Evolutionary conservation across 177 flowering plant species (phyloP).

Genomic region (Vitis hybrid): DNA sequence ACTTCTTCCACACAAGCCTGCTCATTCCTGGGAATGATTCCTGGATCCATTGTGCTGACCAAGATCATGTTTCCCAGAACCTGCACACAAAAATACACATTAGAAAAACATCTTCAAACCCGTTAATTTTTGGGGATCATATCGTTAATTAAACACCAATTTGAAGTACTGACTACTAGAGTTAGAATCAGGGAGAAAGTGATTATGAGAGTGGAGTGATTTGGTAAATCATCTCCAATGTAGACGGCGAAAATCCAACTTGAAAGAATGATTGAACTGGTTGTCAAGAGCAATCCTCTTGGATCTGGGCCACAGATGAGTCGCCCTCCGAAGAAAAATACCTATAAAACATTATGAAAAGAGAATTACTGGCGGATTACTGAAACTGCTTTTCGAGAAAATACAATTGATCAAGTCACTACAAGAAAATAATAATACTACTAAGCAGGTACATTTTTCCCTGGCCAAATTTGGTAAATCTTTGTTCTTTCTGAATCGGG

Average conservation of each 20-base stretch:
- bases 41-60: slow-evolving; percentile 48
- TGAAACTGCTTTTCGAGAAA: not conserved
- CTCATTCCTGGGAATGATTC: slow-evolving; percentile 45
- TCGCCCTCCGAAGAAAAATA: slow-evolving; percentile 50
- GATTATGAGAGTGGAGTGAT: slow-evolving; percentile 22
- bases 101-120: not conserved
- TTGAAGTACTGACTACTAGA: slow-evolving; percentile 27
- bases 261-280: slow-evolving; percentile 36
- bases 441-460: slow-evolving; percentile 39
- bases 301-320: slow-evolving; percentile 54
- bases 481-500: slow-evolving; percentile 18
- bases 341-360: slow-evolving; percentile 16
- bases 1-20: slow-evolving; percentile 16
- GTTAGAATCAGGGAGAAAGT: slow-evolving; percentile 27
- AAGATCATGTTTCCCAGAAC: slow-evolving; percentile 42
- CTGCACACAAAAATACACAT: slow-evolving; percentile 17
- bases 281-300: slow-evolving; percentile 44
- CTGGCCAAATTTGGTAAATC: slow-evolving; percentile 52
- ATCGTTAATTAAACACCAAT: not conserved
- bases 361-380: not conserved
- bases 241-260: slow-evolving; percentile 43
- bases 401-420: not conserved
- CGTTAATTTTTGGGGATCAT: no score
- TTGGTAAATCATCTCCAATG: slow-evolving; percentile 19
- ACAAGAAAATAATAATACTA: not conserved